Evolutionary conservation across 139 green algal species (phyloP).

Genomic region (Medakamo hakoo): DNA sequence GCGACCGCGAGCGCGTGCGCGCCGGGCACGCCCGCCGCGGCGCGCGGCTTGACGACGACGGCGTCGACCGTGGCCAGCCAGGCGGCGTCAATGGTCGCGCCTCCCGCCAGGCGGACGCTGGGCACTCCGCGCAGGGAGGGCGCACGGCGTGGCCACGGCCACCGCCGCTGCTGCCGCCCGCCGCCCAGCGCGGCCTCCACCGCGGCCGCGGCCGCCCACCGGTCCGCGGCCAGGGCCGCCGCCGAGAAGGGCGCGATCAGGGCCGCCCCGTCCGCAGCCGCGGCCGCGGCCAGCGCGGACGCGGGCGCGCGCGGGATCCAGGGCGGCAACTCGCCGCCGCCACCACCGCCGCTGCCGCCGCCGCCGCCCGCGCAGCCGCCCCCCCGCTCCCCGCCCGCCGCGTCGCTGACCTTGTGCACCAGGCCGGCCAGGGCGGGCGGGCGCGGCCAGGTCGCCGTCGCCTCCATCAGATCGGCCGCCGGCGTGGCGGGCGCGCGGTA

Average conservation of each 20-base stretch:
- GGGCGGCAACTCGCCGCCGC: neutral
- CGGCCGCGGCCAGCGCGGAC: neutral
- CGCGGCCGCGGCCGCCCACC: neutral
- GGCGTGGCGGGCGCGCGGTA: too few relatives aligned
- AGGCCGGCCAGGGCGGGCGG: neutral
- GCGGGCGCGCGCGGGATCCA: too few relatives aligned
- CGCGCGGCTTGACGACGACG: neutral
- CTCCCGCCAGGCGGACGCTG: too few relatives aligned
- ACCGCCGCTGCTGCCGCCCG: too few relatives aligned
- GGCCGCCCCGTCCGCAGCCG: too few relatives aligned
- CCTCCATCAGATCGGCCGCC: too few relatives aligned
- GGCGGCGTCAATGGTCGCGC: too few relatives aligned
- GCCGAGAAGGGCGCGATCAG: neutral
- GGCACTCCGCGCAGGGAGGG: neutral
- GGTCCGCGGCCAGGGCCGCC: neutral
- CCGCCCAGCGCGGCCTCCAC: neutral
- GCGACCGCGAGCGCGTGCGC: neutral
- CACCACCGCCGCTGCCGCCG: neutral
- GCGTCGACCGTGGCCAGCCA: too few relatives aligned
- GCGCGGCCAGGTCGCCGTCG: neutral
- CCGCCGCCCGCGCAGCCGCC: too few relatives aligned
- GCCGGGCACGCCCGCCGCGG: too few relatives aligned
- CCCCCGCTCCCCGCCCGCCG: too few relatives aligned
- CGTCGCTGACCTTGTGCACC: neutral
- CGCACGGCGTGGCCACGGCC: neutral